These are phyloP conservation scores for Fusarium illudens DNA, from an alignment of 2,329 filamentous ascomycete species.

Conservation along the genomic window DNA sequence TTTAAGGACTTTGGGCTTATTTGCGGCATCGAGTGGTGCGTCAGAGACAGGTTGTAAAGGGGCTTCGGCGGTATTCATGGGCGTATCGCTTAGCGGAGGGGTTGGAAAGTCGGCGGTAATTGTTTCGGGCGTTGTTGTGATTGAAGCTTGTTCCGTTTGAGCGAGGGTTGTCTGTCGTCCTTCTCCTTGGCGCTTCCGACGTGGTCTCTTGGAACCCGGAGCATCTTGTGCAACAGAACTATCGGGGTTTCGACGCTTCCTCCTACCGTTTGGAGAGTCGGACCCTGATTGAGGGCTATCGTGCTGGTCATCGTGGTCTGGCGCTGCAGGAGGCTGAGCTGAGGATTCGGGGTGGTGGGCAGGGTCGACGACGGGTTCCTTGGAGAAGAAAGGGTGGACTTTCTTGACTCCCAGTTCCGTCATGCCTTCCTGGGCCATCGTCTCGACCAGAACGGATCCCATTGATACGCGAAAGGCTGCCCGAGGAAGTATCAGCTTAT, in stretches of 20 bases:
- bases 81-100: constrained; percentile 26
- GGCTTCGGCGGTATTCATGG: neutral
- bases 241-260: constrained; percentile 56
- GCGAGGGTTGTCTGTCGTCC: constrained; percentile 9
- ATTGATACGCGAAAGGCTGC: constrained; percentile 45
- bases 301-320: constrained; percentile 1
- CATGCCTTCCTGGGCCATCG: constrained; percentile 55
- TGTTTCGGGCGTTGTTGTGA: constrained; percentile 5
- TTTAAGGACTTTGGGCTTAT: constrained; percentile 60
- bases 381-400: constrained; percentile 65
- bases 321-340: neutral
- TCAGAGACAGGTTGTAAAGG: constrained; percentile 1
- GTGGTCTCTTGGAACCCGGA: constrained; percentile 40
- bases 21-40: constrained; percentile 32
- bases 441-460: constrained; percentile 53
- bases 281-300: constrained; percentile 9
- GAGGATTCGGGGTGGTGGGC: constrained; percentile 5
- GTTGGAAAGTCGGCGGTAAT: constrained; percentile 11
- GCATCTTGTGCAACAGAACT: constrained; percentile 33
- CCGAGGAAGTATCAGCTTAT: neutral
- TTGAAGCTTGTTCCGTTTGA: constrained; percentile 15
- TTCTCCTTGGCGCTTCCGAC: constrained; percentile 36
- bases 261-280: constrained; percentile 45
- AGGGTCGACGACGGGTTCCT: constrained; percentile 27
- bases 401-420: constrained; percentile 52